Evolutionary conservation across 2,329 filamentous ascomycete species (phyloP).

Genomic region (Claviceps spartinae): DNA sequence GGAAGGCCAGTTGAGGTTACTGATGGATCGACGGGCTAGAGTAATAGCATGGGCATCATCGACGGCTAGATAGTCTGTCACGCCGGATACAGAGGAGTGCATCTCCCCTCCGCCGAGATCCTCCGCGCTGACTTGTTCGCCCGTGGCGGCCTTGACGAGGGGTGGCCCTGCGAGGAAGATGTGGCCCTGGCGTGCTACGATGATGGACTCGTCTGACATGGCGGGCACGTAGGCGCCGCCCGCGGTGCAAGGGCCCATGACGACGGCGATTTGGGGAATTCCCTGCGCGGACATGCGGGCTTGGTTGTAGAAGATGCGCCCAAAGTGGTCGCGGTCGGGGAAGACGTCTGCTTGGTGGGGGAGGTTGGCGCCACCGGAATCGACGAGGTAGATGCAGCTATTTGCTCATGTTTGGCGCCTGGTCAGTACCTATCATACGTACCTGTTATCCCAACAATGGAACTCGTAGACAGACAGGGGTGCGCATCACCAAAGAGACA

Average conservation of each 20-base stretch:
- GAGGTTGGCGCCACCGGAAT: constrained; percentile 89
- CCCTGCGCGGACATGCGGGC: constrained; percentile 79
- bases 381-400: constrained; percentile 86
- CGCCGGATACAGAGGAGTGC: constrained; percentile 81
- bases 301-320: constrained; percentile 97
- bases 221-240: constrained; percentile 91
- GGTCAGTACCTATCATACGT: no score
- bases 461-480: background rate
- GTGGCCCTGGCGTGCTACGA: constrained; percentile 88
- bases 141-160: constrained; percentile 89
- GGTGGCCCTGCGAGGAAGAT: constrained; percentile 94
- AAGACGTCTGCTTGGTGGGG: constrained; percentile 94
- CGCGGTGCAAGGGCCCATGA: constrained; percentile 95
- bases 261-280: constrained; percentile 86
- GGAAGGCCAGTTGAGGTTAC: constrained; percentile 78
- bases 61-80: constrained; percentile 89
- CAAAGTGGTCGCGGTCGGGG: constrained; percentile 87
- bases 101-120: constrained; percentile 82
- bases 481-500: background rate
- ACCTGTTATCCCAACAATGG: no score
- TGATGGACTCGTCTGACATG: constrained; percentile 97
- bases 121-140: constrained; percentile 80
- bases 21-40: constrained; percentile 68
- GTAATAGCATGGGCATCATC: constrained; percentile 86
- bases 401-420: background rate